Percentiles rank a stretch among this genome's conserved stretches.
Conservation (phyloP, 1,139 yeast genomes). For the Sugiyamaella castrensis region DNA sequence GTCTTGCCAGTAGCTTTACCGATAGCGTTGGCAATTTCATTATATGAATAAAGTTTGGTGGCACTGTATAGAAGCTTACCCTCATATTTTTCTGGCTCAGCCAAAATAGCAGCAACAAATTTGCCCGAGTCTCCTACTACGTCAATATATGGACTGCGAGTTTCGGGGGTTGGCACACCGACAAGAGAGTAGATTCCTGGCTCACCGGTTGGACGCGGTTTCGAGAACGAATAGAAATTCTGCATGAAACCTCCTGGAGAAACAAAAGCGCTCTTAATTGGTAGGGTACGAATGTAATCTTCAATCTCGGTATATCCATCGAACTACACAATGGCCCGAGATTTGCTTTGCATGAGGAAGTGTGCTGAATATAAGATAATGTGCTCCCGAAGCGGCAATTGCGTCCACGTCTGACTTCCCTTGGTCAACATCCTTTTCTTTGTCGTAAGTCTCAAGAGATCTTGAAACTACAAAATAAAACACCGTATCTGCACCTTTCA, state of each 20-base stretch:
- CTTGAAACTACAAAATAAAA: too few species aligned
- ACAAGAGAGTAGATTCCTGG: conserved; percentile 6
- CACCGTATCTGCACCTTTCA: too few species aligned
- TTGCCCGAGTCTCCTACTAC: conserved; percentile 13
- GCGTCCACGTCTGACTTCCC: conserved; percentile 15
- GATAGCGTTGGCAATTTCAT: conserved; percentile 1
- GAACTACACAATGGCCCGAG: conserved; percentile 11
- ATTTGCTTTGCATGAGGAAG: neutral
- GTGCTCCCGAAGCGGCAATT: conserved; percentile 14
- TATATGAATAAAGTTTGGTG: neutral
- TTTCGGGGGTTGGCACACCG: neutral
- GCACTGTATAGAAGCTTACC: conserved; percentile 11
- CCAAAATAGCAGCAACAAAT: conserved; percentile 15
- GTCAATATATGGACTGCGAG: conserved; percentile 11
- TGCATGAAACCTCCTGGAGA: conserved; percentile 16
- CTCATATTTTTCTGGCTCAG: conserved; percentile 11
- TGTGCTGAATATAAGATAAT: conserved; percentile 13
- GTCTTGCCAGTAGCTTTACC: conserved; percentile 11
- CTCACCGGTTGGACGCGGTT: conserved; percentile 14
- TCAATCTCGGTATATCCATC: conserved; percentile 17
- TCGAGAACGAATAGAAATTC: conserved; percentile 2
- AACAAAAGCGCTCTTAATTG: conserved; percentile 14
- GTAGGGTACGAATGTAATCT: conserved; percentile 13
- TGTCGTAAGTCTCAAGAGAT: too few species aligned
- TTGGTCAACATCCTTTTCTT: too few species aligned